Conservation (phyloP, 306 rosid species). For the Cicer chorassanicum region DNA sequence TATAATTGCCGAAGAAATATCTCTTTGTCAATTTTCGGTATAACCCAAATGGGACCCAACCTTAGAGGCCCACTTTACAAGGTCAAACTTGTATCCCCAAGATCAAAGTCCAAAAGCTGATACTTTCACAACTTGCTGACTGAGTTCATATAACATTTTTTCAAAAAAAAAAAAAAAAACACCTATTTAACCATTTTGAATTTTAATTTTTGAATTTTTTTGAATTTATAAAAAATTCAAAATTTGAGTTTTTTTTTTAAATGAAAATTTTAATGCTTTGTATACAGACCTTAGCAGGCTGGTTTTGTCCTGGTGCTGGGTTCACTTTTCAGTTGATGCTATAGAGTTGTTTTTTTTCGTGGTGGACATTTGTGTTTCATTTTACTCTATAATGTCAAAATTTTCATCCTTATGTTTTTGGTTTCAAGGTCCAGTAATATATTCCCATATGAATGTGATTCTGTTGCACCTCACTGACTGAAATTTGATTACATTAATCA, state of each 20-base stretch:
- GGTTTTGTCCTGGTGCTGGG: not conserved
- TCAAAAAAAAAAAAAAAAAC: no score
- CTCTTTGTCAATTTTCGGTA: no score
- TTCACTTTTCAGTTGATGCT: slow-evolving; percentile 20
- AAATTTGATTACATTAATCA: slow-evolving; percentile 20
- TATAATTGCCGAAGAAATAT: no score
- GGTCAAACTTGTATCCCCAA: no score
- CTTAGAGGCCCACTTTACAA: no score
- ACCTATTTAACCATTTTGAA: no score
- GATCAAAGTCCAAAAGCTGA: no score
- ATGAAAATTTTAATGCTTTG: slow-evolving; percentile 1
- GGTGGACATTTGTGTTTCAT: slow-evolving; percentile 15
- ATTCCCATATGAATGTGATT: not conserved
- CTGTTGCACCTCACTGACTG: not conserved
- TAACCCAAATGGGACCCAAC: no score
- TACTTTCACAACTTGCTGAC: no score
- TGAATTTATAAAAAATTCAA: no score
- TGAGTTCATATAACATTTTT: no score
- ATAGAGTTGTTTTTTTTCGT: not conserved
- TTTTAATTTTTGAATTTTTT: no score
- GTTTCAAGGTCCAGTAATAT: not conserved
- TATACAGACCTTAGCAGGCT: slow-evolving; percentile 29
- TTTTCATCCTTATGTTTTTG: slow-evolving; percentile 6
- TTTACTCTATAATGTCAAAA: slow-evolving; percentile 10
- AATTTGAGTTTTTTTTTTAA: not conserved